Percentiles rank a stretch among this genome's conserved stretches.
Conservation (phyloP, 164 flowering plant genomes). For the Malania oleifera region DNA sequence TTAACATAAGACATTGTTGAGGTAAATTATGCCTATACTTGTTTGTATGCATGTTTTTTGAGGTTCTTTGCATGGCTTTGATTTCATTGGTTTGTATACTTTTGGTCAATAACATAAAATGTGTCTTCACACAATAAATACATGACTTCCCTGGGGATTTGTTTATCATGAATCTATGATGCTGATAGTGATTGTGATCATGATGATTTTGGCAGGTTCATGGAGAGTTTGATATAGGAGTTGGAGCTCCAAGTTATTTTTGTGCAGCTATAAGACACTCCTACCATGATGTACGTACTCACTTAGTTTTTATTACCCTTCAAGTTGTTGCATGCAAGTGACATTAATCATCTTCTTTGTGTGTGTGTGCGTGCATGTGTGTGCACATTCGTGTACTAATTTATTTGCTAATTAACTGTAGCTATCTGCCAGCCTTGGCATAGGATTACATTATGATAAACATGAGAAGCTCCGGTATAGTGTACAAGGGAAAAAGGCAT, state of each 20-base stretch:
- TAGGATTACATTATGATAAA: constrained; percentile 56
- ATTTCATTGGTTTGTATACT: too few relatives aligned
- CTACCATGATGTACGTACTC: constrained; percentile 51
- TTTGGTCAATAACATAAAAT: too few relatives aligned
- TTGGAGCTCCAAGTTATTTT: constrained; percentile 45
- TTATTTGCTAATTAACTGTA: constrained; percentile 15
- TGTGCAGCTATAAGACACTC: constrained; percentile 54
- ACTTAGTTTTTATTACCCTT: neutral
- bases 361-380: neutral
- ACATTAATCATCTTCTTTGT: neutral
- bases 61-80: too few relatives aligned
- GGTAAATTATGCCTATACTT: too few relatives aligned
- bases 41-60: too few relatives aligned
- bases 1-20: too few relatives aligned
- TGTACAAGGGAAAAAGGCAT: constrained; percentile 65
- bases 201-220: constrained; percentile 42
- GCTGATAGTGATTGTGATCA: neutral
- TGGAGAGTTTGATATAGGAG: constrained; percentile 75
- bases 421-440: constrained; percentile 58
- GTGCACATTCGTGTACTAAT: neutral
- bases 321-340: neutral
- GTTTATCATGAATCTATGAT: neutral
- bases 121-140: neutral
- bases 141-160: neutral
- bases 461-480: constrained; percentile 41